Conservation (phyloP, 768 basidiomycete genomes). For the Lactifluus volemus region DNA sequence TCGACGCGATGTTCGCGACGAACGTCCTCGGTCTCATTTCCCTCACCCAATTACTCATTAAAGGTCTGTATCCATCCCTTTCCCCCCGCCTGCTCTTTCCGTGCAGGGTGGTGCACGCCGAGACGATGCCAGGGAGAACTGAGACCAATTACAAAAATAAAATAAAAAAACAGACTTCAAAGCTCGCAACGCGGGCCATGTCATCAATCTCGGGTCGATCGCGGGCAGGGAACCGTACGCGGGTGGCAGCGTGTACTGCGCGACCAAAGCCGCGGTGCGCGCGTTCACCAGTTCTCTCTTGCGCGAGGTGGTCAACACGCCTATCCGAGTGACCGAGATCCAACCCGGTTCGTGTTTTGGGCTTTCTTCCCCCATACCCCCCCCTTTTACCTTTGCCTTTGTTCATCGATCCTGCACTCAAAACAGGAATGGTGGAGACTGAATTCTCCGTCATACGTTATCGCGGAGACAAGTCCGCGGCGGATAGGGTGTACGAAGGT, state of each 20-base stretch:
- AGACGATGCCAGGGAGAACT: background rate
- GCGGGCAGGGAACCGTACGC: slow-evolving; percentile 69
- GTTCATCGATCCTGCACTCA: slow-evolving; percentile 2
- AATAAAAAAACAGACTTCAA: slow-evolving; percentile 21
- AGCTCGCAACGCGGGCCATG: slow-evolving; percentile 55
- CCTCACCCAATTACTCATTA: slow-evolving; percentile 56
- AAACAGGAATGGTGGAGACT: slow-evolving; percentile 73
- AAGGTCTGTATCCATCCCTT: slow-evolving; percentile 21
- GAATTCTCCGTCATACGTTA: slow-evolving; percentile 90
- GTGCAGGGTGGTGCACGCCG: background rate
- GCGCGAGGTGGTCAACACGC: slow-evolving; percentile 85
- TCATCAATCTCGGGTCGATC: slow-evolving; percentile 94
- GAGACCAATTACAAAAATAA: background rate
- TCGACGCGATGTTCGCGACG: slow-evolving; percentile 50
- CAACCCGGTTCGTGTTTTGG: slow-evolving; percentile 58
- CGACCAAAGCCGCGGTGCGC: slow-evolving; percentile 79
- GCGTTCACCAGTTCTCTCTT: slow-evolving; percentile 80
- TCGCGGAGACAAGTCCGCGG: slow-evolving; percentile 73
- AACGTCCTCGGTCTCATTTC: slow-evolving; percentile 79
- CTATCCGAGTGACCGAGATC: slow-evolving; percentile 90
- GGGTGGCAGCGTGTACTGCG: slow-evolving; percentile 89
- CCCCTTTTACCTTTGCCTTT: background rate
- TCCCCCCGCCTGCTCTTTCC: background rate
- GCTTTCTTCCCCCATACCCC: background rate
- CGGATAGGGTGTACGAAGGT: slow-evolving; percentile 88